Evolutionary conservation across 306 rosid genomes (phyloP).

Genomic region (Vigna nakashimae): DNA sequence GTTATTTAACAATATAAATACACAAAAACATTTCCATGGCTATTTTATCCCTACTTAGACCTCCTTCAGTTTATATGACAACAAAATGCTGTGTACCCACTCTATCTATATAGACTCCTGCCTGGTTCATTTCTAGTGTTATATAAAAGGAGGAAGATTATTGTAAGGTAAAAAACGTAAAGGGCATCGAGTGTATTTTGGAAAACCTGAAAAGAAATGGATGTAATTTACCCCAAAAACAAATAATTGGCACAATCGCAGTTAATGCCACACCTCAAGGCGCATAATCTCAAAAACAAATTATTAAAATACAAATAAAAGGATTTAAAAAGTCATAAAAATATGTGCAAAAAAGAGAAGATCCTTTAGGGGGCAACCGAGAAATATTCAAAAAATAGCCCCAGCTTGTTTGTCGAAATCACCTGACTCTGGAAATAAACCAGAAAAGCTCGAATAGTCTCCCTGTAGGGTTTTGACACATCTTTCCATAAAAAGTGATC

Average conservation of each 20-base stretch:
- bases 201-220: not conserved
- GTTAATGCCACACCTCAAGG: constrained; percentile 15
- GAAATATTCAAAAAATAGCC: constrained; percentile 23
- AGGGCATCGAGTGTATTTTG: not conserved
- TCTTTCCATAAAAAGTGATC: constrained; percentile 79
- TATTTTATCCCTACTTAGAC: not conserved
- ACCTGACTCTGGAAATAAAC: constrained; percentile 95
- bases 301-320: not conserved
- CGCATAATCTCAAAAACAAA: constrained; percentile 15
- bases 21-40: not conserved
- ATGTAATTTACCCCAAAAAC: not conserved
- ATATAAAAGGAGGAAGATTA: not conserved
- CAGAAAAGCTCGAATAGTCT: constrained; percentile 93
- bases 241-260: not conserved
- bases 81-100: not conserved
- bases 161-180: no score
- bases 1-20: not conserved
- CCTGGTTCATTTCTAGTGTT: not conserved
- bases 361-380: constrained; percentile 20
- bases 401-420: constrained; percentile 22
- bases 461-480: constrained; percentile 92
- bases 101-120: not conserved
- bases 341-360: not conserved
- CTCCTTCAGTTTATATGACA: not conserved
- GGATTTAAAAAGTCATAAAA: not conserved